phyloP scores from a whole-genome alignment of 192 early-diverging fungal genomes.

The Chytriomyces confervae region DNA sequence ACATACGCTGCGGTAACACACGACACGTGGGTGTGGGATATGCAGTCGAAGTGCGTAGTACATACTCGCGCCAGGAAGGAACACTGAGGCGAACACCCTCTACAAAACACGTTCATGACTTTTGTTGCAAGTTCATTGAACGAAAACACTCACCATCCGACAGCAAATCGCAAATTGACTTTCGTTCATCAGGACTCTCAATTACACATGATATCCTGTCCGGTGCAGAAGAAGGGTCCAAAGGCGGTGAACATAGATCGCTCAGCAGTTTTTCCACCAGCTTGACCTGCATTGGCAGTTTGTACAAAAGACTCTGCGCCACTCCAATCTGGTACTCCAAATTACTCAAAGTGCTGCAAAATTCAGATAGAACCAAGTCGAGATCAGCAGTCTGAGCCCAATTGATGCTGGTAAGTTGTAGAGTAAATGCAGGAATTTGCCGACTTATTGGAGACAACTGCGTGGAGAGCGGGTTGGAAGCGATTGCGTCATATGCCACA shows the following conservation, averaged over 20 bases:
- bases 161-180: slow-evolving; percentile 63
- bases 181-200: slow-evolving; percentile 46
- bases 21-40: slow-evolving; percentile 18
- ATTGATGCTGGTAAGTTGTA: background rate
- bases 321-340: slow-evolving; percentile 30
- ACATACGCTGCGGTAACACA: slow-evolving; percentile 49
- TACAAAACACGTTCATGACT: slow-evolving; percentile 11
- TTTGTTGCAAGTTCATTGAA: background rate
- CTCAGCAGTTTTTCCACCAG: slow-evolving; percentile 62
- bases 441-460: slow-evolving; percentile 48
- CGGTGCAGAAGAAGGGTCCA: slow-evolving; percentile 38
- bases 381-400: slow-evolving; percentile 7
- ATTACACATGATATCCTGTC: slow-evolving; percentile 12
- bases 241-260: slow-evolving; percentile 43
- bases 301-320: slow-evolving; percentile 28
- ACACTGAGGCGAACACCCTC: slow-evolving; percentile 54
- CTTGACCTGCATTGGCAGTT: slow-evolving; percentile 66
- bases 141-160: slow-evolving; percentile 39
- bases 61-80: slow-evolving; percentile 63
- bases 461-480: slow-evolving; percentile 59
- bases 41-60: slow-evolving; percentile 47
- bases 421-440: slow-evolving; percentile 14
- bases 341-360: background rate
- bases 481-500: slow-evolving; percentile 77
- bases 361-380: slow-evolving; percentile 1